phyloP scores from a whole-genome alignment of 805 yeast genomes.

The Yamadazyma sp. region DNA sequence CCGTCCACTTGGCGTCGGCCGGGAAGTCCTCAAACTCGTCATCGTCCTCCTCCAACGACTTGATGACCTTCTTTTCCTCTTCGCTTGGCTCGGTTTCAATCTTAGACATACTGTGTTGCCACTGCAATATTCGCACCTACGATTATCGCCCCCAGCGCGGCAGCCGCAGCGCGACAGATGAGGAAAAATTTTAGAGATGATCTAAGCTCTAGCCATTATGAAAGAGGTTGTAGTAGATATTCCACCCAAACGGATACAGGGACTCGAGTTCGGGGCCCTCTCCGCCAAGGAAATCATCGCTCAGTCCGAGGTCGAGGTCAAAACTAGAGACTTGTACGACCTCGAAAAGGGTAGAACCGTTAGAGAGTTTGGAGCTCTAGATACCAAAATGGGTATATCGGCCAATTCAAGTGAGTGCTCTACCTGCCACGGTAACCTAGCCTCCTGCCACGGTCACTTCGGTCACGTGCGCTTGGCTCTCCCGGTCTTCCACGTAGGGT shows the following conservation, averaged over 20 bases:
- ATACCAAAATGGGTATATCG: slow-evolving; percentile 91
- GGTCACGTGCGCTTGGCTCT: slow-evolving; percentile 91
- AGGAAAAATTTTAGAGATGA: slow-evolving; percentile 6
- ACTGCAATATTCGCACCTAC: background rate
- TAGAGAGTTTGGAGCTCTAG: slow-evolving; percentile 82
- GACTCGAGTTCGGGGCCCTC: slow-evolving; percentile 90
- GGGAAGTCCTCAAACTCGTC: slow-evolving; percentile 98
- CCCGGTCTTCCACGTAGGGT: slow-evolving; percentile 97
- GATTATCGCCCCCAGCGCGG: no score
- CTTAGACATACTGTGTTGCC: no score
- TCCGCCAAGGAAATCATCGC: slow-evolving; percentile 88
- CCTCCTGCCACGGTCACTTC: slow-evolving; percentile 97
- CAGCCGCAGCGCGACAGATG: background rate
- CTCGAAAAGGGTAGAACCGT: slow-evolving; percentile 87
- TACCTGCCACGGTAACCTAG: slow-evolving; percentile 89
- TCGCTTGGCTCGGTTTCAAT: no score
- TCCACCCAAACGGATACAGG: slow-evolving; percentile 87
- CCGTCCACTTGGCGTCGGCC: slow-evolving; percentile 75
- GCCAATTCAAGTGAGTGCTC: slow-evolving; percentile 81
- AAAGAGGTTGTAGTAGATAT: slow-evolving; percentile 63
- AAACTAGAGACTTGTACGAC: slow-evolving; percentile 89
- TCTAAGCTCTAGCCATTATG: slow-evolving; percentile 22
- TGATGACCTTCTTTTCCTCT: slow-evolving; percentile 45
- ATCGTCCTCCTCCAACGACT: slow-evolving; percentile 90
- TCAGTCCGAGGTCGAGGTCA: slow-evolving; percentile 91